Evolutionary conservation across 148 eudicot genomes (phyloP).

Genomic region (Vaccinium macrocarpon): DNA sequence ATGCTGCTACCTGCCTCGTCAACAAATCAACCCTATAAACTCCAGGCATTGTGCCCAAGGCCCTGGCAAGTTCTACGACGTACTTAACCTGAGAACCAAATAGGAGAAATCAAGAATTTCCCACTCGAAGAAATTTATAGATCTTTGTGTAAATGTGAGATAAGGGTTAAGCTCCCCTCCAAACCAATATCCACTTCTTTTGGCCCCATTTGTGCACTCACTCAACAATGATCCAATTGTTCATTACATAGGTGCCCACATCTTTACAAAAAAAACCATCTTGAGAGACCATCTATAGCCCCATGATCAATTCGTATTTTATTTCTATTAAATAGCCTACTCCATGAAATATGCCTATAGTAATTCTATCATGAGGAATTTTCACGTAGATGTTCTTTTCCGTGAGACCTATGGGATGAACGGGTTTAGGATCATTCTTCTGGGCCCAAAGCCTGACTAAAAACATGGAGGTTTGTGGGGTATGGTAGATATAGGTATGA

Average conservation of each 20-base stretch:
- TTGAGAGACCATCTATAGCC: neutral
- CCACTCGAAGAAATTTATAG: neutral
- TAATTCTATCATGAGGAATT: neutral
- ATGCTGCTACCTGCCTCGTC: slow-evolving; percentile 81
- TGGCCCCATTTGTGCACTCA: neutral
- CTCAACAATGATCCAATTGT: neutral
- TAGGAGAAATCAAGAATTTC: slow-evolving; percentile 7
- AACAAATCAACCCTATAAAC: slow-evolving; percentile 89
- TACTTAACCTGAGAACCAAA: slow-evolving; percentile 62
- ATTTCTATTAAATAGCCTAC: neutral
- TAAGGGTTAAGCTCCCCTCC: neutral
- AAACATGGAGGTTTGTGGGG: neutral
- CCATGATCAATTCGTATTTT: neutral
- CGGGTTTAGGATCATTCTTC: neutral
- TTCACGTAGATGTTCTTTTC: neutral
- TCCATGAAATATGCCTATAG: neutral
- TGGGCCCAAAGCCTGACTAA: neutral
- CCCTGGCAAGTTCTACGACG: slow-evolving; percentile 93
- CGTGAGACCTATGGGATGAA: neutral
- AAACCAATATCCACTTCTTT: neutral
- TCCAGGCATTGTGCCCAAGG: slow-evolving; percentile 86
- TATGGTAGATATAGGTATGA: neutral
- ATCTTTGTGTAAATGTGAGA: neutral
- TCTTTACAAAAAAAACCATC: neutral
- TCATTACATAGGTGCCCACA: neutral